Conservation (phyloP, 2,329 filamentous ascomycete species). For the Orbilia oligospora region DNA sequence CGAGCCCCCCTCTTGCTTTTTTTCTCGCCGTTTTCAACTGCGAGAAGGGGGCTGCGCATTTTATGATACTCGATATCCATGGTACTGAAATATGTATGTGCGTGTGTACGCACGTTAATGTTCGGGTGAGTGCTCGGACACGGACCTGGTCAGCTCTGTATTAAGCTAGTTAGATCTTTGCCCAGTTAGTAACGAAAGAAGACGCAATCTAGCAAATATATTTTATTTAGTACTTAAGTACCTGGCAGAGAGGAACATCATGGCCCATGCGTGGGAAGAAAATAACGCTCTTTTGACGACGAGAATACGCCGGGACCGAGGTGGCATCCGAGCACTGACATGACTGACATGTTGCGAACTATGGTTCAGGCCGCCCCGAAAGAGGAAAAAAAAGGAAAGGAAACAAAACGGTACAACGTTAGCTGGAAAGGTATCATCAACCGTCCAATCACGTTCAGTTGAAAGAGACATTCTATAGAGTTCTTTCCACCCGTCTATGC, state of each 20-base stretch:
- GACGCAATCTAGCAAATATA: constrained; percentile 3
- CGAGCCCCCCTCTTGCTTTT: not conserved
- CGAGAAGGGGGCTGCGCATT: not conserved
- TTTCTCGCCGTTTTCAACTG: not conserved
- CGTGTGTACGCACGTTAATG: not conserved
- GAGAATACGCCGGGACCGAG: constrained; percentile 52
- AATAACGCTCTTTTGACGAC: constrained; percentile 27
- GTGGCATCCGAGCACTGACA: constrained; percentile 35
- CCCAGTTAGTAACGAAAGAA: not conserved
- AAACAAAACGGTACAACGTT: constrained; percentile 15
- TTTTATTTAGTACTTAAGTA: no score
- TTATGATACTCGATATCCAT: not conserved
- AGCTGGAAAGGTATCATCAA: not conserved
- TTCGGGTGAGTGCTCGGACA: not conserved
- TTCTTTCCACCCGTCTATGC: not conserved
- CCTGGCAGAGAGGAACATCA: no score
- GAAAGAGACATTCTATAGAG: constrained; percentile 12
- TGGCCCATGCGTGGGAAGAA: not conserved
- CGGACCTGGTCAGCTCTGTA: not conserved
- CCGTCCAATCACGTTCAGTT: constrained; percentile 25
- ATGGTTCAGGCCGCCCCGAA: constrained; percentile 6
- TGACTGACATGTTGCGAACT: not conserved
- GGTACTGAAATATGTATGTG: constrained; percentile 7
- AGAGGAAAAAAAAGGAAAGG: no score
- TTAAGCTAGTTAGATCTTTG: no score